Base-by-base conservation (phyloP, 148 eudicot genomes). In the Salicornia ramosissima region DNA sequence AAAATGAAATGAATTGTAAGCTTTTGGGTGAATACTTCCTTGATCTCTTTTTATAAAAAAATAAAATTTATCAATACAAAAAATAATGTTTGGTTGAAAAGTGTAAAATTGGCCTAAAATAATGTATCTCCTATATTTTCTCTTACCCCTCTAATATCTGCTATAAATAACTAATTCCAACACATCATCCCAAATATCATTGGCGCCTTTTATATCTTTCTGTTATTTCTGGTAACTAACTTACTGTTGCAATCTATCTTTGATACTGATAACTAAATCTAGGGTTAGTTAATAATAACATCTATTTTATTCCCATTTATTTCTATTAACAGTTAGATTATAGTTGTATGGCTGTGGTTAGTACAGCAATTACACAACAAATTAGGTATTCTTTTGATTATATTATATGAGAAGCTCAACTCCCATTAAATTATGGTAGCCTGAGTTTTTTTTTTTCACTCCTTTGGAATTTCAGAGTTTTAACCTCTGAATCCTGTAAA, bases 401-500 rank as follows among this genome's bases (percentile, higher is more conserved):
- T 10, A 39, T 53, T 71, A 31, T 71, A 63, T 13, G 11, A 25
- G 39, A 25, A 40, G 51, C 28, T 72, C 28, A 64, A 64, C 18
- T 33, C 46, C n/a, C 30, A 40, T 40, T 53, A 14, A 16, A 34
- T 72, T 1, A 7, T 24, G 75, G 43, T 29, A 63, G 30, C 40
- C 54, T 22, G 40, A 63, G 6, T 45, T 36, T 64, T 43, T 49
- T 1, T 51, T n/a, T n/a, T n/a, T n/a, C n/a, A n/a, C 25, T 3
- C 26, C 34, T 54, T 21, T 2, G 24, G 22, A 28, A 30, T 43
- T 65, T 65, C n/a, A n/a, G 76, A 64, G 75, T 54, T 54, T 31
- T n/a, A 5, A 24, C 40, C 70, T 73, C 56, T n/a, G 69, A 29
- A 21, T 43, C 70, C 70, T 56, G 70, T 72, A 34, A 19, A 52